A percentile compares a stretch with the other conserved stretches of the same genome.
Evolutionary conservation across 139 green algal species (phyloP).

Genomic region (Chlamydomonas urium): DNA sequence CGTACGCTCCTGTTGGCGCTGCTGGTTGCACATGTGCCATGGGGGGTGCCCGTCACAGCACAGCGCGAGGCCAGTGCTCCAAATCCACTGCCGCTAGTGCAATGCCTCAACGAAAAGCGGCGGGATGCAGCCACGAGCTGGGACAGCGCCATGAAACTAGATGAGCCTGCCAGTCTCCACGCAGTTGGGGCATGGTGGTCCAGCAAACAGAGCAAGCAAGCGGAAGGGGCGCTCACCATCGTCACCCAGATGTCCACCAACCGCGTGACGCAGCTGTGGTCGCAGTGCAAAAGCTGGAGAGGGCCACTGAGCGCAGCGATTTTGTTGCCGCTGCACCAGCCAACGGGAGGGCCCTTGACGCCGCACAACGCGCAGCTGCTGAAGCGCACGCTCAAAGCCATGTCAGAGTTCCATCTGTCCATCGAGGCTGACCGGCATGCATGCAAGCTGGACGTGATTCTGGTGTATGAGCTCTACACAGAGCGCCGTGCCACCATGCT

Average conservation of each 20-base stretch:
- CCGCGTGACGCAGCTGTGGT: constrained; percentile 24
- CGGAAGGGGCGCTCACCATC: constrained; percentile 19
- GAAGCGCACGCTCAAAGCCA: neutral
- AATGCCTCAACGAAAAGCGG: neutral
- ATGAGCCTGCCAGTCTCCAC: neutral
- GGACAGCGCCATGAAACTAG: constrained; percentile 8
- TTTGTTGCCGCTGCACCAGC: neutral
- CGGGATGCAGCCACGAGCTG: neutral
- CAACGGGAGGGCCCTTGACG: neutral
- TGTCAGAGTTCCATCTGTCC: neutral
- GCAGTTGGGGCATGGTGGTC: constrained; percentile 19
- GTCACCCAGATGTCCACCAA: constrained; percentile 24
- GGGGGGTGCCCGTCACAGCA: no score
- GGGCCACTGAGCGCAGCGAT: constrained; percentile 14
- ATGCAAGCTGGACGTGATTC: constrained; percentile 20
- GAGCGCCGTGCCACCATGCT: constrained; percentile 21
- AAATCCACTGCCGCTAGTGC: neutral
- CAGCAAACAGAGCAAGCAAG: neutral
- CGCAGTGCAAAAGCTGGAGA: constrained; percentile 27
- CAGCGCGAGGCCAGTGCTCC: no score
- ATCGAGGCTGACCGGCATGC: neutral
- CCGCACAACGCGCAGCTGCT: neutral
- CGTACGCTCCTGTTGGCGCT: no score
- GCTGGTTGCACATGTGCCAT: no score
- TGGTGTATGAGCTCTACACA: constrained; percentile 29